phyloP scores from a whole-genome alignment of 2,329 filamentous ascomycete species.

The Penicillium thymicola region DNA sequence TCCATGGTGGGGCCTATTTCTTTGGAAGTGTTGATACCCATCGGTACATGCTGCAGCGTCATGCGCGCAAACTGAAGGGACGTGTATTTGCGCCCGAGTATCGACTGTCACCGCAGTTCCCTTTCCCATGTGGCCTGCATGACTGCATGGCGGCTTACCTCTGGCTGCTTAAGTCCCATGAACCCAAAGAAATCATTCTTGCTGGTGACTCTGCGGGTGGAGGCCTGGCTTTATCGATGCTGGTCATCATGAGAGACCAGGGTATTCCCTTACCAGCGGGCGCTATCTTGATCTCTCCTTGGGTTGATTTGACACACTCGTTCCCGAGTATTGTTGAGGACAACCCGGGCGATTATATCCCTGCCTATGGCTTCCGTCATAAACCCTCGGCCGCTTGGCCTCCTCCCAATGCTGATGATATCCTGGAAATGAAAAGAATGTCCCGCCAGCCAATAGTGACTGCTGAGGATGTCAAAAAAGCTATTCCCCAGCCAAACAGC shows the following conservation, averaged over 20 bases:
- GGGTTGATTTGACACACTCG: conserved; percentile 93
- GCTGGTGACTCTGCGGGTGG: conserved; percentile 92
- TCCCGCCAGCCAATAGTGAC: conserved; percentile 45
- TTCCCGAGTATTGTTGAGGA: conserved; percentile 83
- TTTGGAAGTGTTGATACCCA: conserved; percentile 96
- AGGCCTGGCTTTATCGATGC: conserved; percentile 77
- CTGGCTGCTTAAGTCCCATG: conserved; percentile 71
- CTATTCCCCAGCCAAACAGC: conserved; percentile 15
- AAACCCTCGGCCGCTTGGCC: conserved; percentile 90
- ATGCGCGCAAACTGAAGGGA: conserved; percentile 90
- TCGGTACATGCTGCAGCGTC: conserved; percentile 95
- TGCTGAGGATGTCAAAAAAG: conserved; percentile 20
- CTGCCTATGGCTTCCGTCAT: conserved; percentile 81
- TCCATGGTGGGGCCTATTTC: conserved; percentile 92
- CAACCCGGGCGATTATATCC: conserved; percentile 80
- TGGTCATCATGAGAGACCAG: conserved; percentile 78
- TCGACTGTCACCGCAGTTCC: conserved; percentile 86
- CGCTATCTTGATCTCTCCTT: conserved; percentile 86
- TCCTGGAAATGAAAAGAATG: conserved; percentile 47
- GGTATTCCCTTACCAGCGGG: conserved; percentile 82
- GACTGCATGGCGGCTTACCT: conserved; percentile 89
- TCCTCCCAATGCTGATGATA: conserved; percentile 76
- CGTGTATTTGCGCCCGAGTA: conserved; percentile 84
- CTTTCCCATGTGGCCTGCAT: conserved; percentile 87
- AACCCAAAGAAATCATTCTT: conserved; percentile 77